A percentile compares a stretch with the other conserved stretches of the same genome.
Evolutionary conservation across 176 grass and related monocot genomes (phyloP).

Genomic region (Phyllostachys edulis): DNA sequence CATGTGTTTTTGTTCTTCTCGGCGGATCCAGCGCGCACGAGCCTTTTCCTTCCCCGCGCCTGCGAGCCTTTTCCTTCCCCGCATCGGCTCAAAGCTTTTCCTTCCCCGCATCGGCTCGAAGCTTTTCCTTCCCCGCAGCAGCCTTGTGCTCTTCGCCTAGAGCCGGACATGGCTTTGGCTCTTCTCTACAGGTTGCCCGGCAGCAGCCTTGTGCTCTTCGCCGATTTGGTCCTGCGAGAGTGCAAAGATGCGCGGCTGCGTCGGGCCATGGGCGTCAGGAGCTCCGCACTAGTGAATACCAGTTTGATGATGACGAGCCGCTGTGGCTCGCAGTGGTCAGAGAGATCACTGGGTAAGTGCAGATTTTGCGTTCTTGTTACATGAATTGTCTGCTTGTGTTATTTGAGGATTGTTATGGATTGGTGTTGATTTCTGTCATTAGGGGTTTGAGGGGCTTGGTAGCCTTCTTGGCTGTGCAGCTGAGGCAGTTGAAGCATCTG

Average conservation of each 20-base stretch:
- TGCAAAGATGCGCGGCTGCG: neutral
- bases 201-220: neutral
- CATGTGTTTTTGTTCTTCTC: no score
- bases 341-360: constrained; percentile 34
- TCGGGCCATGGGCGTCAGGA: constrained; percentile 15
- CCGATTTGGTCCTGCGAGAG: neutral
- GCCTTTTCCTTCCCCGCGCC: no score
- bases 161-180: no score
- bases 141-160: no score
- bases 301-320: constrained; percentile 38
- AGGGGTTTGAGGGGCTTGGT: constrained; percentile 65
- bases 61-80: no score
- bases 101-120: no score
- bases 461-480: constrained; percentile 80
- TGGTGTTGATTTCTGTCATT: neutral
- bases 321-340: constrained; percentile 41
- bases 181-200: constrained; percentile 30
- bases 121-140: no score
- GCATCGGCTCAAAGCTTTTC: no score
- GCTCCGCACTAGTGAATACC: constrained; percentile 16
- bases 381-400: neutral
- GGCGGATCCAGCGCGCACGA: no score
- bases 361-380: neutral
- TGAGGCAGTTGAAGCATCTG: constrained; percentile 77
- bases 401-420: neutral